Base-by-base conservation (phyloP, 805 yeast genomes). In the Ogataea minuta region DNA sequence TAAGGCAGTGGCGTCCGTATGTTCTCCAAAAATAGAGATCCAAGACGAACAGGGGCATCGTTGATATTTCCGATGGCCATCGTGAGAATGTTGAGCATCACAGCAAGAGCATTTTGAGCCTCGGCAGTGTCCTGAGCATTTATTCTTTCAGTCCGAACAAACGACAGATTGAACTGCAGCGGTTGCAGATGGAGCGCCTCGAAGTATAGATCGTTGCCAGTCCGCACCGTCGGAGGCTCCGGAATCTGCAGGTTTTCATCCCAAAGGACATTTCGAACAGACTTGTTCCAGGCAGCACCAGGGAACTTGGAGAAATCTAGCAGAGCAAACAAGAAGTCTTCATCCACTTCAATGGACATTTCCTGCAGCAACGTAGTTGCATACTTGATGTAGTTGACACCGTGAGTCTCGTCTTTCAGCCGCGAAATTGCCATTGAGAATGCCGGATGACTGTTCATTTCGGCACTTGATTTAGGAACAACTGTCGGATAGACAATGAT, bases 21-120 rank as follows among this genome's bases (percentile, higher is more conserved):
- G 57, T 93, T 93, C 52, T 89, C 97, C 57, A 91, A 74, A 43
- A 88, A 73, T 50, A 95, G 70, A 0, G 98, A 89, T 54, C 91
- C 88, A 58, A 93, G 67, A 54, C 84, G 77, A 30, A 93, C 85
- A 1, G 98, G 98, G 0, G 99, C 99, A 62, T 93, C 97, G 57
- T 91, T 91, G 44, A 95, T 86, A 59, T 91, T 93, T 17, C 98
- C 99, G 46, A 93, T 77, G 0, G 99, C 95, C 97, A 91, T 90
- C 0, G 97, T 89, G 44, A 93, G 67, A 26, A 91, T 80, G 59
- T 93, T 88, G 49, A 87, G 70, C 46, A 88, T 78, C 59, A 85
- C 84, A 74, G 82, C 75, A 34, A 90, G 58, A 0, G 93, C 70
- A 48, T 80, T 82, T 31, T 78, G 80, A 2, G 84, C 67, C 2